Evolutionary conservation across 1,139 yeast species (phyloP).

Genomic region (Suzukiozyma palmioleophila): DNA sequence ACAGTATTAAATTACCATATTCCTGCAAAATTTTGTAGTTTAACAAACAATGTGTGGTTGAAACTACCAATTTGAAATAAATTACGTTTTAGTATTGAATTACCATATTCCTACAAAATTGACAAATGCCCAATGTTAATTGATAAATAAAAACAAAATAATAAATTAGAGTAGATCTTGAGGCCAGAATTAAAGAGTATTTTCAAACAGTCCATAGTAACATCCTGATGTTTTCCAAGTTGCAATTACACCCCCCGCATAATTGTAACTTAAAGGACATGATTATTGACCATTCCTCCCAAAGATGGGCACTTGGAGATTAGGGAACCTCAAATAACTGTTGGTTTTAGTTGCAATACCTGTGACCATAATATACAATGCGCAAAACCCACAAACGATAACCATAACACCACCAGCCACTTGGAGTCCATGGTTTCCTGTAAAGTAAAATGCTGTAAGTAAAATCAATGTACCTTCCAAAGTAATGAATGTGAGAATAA

Average conservation of each 20-base stretch:
- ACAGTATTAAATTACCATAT: too few relatives aligned
- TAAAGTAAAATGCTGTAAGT: constrained; percentile 39
- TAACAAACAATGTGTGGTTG: too few relatives aligned
- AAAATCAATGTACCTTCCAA: constrained; percentile 38
- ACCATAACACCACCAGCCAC: constrained; percentile 45
- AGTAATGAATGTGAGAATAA: constrained; percentile 31
- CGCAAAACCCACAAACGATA: constrained; percentile 36
- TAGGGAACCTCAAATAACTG: constrained; percentile 18
- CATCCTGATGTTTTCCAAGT: neutral
- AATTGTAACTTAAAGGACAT: too few relatives aligned
- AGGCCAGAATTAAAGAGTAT: neutral
- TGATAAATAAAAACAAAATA: neutral
- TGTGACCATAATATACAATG: constrained; percentile 38
- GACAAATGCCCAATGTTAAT: neutral
- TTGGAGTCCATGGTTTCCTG: constrained; percentile 24
- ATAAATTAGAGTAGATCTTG: neutral
- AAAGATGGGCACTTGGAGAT: constrained; percentile 15
- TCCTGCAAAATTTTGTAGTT: too few relatives aligned
- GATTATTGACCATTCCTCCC: neutral
- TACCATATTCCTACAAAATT: too few relatives aligned
- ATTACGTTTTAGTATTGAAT: too few relatives aligned
- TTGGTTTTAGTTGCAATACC: constrained; percentile 29
- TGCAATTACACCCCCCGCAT: neutral
- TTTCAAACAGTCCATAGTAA: neutral
- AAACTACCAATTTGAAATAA: too few relatives aligned